A percentile compares a stretch with the other conserved stretches of the same genome.
These are phyloP conservation scores for Podospora conica DNA, from an alignment of 495 filamentous ascomycete species.

Conservation along the genomic window DNA sequence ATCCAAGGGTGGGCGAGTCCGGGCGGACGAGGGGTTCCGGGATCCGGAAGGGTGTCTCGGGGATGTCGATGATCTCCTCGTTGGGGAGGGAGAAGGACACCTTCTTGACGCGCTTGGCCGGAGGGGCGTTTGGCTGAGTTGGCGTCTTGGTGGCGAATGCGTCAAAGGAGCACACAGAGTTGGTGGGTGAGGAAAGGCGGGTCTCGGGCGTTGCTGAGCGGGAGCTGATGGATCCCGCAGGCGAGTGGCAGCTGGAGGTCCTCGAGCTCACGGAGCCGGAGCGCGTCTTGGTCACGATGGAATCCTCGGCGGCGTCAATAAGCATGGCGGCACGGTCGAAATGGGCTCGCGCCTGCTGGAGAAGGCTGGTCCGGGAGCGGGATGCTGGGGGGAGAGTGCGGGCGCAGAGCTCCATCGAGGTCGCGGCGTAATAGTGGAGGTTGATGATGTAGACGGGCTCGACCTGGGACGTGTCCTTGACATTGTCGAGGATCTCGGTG, in stretches of 20 bases:
- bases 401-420: conserved; percentile 47
- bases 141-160: conserved; percentile 23
- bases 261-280: conserved; percentile 31
- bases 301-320: conserved; percentile 35
- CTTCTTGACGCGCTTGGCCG: conserved; percentile 39
- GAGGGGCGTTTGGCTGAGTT: conserved; percentile 14
- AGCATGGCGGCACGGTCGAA: conserved; percentile 41
- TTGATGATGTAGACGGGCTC: conserved; percentile 48
- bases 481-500: conserved; percentile 39
- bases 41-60: conserved; percentile 17
- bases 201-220: conserved; percentile 37
- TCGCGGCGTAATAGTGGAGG: conserved; percentile 49
- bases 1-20: conserved; percentile 41
- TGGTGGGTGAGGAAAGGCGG: conserved; percentile 36
- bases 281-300: conserved; percentile 26
- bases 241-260: conserved; percentile 40
- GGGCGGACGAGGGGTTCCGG: conserved; percentile 41
- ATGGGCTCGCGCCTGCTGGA: conserved; percentile 42
- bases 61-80: conserved; percentile 19
- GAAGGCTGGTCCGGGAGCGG: conserved; percentile 37
- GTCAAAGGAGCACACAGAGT: conserved; percentile 37
- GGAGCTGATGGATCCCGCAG: conserved; percentile 39
- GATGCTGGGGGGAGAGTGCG: conserved; percentile 40
- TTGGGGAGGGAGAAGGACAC: conserved; percentile 46
- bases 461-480: conserved; percentile 34